Base-by-base conservation (phyloP, 2,329 filamentous ascomycete species). In the Pseudovirgaria hyperparasitica region DNA sequence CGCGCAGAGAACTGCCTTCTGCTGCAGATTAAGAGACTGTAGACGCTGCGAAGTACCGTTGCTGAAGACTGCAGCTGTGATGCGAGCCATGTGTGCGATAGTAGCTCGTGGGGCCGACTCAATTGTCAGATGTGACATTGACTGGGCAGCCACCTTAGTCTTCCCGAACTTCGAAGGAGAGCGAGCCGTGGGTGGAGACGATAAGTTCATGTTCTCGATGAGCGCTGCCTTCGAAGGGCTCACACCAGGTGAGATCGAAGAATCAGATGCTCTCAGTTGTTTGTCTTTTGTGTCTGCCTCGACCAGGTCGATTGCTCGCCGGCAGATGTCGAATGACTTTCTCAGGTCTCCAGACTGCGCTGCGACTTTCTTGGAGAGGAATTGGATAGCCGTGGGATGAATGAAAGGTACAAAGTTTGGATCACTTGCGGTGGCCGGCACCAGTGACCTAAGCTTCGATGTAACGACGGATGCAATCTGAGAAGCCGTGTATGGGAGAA, bases 241-340 rank as follows among this genome's bases (percentile, higher is more conserved):
- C 34, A 70, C 63, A 18, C 69, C 52, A 10, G 49, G 48, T 34
- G 44, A 53, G 13, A 45, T 52, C 19, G 43, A 51, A 50, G 70
- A 55, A 18, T 52, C 33, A 60, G 62, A 39, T 61, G 50, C 50
- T 31, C 58, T 70, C 36, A 78, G 70, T 36, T 85, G 70, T 46
- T 78, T 82, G 36, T 74, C 65, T 32, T 74, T 72, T 1, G 81
- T 87, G 53, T 96, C 87, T 27, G 72, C 65, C 55, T 96, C 90
- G 25, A 94, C 74, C 13, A 93, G 59, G 51, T 96, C 87, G 30
- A 98, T 74, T 4, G 86, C 84, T 28, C 84, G 74, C 24, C 84
- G 78, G 52, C 87, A 85, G 33, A 98, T 82, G 52, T 94, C 87
- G 44, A 96, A 94, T 1, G 86, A 87, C 54, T 92, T 93, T 34